Evolutionary conservation across 305 asterid genomes (phyloP), one percentile per base, ranked within the genome.

Genomic region (Striga hermonthica): DNA sequence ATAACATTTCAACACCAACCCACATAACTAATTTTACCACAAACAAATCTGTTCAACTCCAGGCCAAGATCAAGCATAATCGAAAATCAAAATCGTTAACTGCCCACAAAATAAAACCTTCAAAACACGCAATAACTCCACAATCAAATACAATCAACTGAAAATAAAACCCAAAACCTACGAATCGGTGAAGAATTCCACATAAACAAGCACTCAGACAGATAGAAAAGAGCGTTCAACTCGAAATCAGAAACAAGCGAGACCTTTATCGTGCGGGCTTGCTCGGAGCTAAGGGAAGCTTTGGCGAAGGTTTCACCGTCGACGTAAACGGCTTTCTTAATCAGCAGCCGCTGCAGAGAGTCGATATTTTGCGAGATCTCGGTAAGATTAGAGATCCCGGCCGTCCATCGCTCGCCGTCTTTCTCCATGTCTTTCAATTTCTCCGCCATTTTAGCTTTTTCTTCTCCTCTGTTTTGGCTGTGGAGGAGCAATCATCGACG

Each of bases 231-330:
- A 38, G 48, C 22, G 53, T 49, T 14, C 22, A 71, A 41, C 52
- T 45, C 38, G 38, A 70, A 34, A 16, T 53, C 8, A 53, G 12
- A 7, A 22, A 16, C 9, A 63, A 34, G 16, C 15, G 55, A 22
- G 31, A 82, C 98, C 94, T 92, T 92, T 78, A 92, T 87, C 8
- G 87, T 76, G 67, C 93, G 95, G 64, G 96, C 87, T 83, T 89
- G 97, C 60, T 92, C 89, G 72, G 98, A 80, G 62, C 81, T 79
- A 65, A 89, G 83, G 35, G 95, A 83, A 64, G 96, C 97, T 76
- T 79, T 86, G 53, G 96, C 83, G 79, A 86, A 92, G 68, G 96
- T 89, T 31, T 87, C 96, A 0, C 90, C 96, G 57, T 89, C 94
- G 39, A 89, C 98, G 64, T 82, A 92, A 0, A 92, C 94, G 54